Evolutionary conservation across 345 rosid species (phyloP).

Genomic region (Hibiscus tridactylites): DNA sequence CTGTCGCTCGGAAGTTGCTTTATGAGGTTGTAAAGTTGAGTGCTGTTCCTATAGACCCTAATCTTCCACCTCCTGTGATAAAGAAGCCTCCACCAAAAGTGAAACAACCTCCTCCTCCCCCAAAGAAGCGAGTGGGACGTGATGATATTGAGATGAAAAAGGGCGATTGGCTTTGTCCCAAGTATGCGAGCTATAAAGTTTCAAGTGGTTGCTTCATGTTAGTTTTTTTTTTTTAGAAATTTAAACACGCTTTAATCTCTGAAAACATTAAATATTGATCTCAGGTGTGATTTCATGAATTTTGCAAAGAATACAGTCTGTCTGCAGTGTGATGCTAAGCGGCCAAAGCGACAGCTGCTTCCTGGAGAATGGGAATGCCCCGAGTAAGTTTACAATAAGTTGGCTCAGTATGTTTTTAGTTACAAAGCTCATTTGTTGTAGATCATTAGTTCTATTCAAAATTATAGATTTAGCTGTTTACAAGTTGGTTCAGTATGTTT

Average conservation of each 20-base stretch:
- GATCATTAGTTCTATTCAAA: background rate
- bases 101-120: conserved; percentile 94
- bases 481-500: background rate
- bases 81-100: conserved; percentile 88
- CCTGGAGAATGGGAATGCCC: conserved; percentile 99
- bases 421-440: background rate
- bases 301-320: conserved; percentile 77
- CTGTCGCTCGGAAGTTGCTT: conserved; percentile 77
- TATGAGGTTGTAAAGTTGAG: conserved; percentile 84
- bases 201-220: background rate
- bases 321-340: background rate
- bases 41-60: conserved; percentile 87
- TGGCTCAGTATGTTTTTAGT: background rate
- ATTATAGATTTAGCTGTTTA: background rate
- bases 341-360: conserved; percentile 71
- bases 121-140: conserved; percentile 82
- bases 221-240: background rate
- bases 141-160: conserved; percentile 96
- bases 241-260: background rate
- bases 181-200: conserved; percentile 40
- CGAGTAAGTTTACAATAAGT: conserved; percentile 51
- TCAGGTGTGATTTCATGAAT: conserved; percentile 96
- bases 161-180: conserved; percentile 97
- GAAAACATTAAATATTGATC: conserved; percentile 12
- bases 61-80: conserved; percentile 84